A percentile compares a stretch with the other conserved stretches of the same genome.
These are phyloP conservation scores for Olyra latifolia DNA, from an alignment of 176 grass and related monocot genomes.

Conservation along the genomic window DNA sequence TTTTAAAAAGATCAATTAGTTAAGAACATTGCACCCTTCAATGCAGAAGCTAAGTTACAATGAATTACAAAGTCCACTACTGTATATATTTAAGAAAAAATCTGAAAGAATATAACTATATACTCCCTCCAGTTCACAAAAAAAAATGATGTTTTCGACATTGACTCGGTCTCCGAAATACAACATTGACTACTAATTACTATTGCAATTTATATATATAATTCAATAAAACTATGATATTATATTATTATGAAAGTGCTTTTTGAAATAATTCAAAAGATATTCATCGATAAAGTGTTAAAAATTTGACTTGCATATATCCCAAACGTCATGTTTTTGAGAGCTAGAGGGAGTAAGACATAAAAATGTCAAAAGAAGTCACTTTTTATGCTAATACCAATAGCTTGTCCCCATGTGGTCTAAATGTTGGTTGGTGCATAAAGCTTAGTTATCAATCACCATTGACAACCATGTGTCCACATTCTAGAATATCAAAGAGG, in stretches of 20 bases:
- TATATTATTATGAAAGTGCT: no score
- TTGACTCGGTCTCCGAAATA: no score
- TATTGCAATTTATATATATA: no score
- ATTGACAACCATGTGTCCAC: constrained; percentile 5
- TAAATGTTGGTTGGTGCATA: constrained; percentile 8
- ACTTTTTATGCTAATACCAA: background rate
- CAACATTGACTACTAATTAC: no score
- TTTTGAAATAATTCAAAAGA: no score
- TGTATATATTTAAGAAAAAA: constrained; percentile 20
- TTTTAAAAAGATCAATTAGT: background rate
- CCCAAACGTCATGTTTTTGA: no score
- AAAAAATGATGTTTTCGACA: no score
- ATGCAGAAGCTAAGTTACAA: constrained; percentile 19
- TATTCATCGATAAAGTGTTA: no score
- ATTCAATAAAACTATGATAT: no score
- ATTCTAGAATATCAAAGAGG: constrained; percentile 2
- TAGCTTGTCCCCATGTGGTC: background rate
- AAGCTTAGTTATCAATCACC: constrained; percentile 17
- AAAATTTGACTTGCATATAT: no score
- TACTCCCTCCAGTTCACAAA: no score
- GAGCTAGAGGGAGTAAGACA: background rate
- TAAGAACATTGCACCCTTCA: background rate
- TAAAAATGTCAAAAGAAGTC: constrained; percentile 23
- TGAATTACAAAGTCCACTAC: background rate
- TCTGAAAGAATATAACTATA: background rate